Base-by-base conservation (phyloP, 192 early-diverging fungal genomes). In the Umbelopsis ramanniana region DNA sequence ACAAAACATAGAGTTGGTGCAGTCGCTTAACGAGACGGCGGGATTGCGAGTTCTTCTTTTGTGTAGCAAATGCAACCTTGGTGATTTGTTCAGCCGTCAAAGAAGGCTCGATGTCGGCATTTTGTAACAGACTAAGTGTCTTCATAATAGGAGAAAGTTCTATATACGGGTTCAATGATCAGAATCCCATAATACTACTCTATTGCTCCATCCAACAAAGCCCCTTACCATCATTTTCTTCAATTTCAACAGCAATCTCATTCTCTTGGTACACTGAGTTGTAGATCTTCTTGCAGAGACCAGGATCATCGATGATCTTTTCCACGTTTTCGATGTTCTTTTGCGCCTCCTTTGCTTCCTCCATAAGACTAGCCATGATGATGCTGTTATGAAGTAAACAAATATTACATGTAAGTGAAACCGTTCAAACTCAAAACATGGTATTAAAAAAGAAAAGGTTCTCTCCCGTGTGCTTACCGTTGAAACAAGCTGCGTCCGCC, bases 401-500 rank as follows among this genome's bases (percentile, higher is more conserved):
- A 43, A 43, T 12, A 43, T 43, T 1, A 11, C 8, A 12, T 2
- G 9, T 11, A 66, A 24, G 29, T 47, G 14, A 43, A 23, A 53
- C 19, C 4, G 35, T 43, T 43, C 40, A 43, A 12, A 12, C 40
- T 2, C 29, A 29, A 29, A 29, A 29, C 29, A 29, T 1, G 29
- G 1, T 29, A 29, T 29, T 29, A 3, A 29, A 29, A 29, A 29
- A 29, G 29, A 29, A 29, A 29, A 29, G 29, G 29, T 6, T 43
- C 40, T 43, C 40, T 43, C 40, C 40, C 40, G 11, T 43, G 1
- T 21, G 7, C 35, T 57, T 73, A 84, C 82, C 82, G 79, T 70
- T 88, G 87, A 29, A 85, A 79, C 48, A 88, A 69, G 66, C 85
- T 86, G 19, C 74, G 76, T 6, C 76, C 73, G 23, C 87, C 87